Base-by-base conservation (phyloP, 1,284 basidiomycete genomes). In the Neonothopanus nambi region DNA sequence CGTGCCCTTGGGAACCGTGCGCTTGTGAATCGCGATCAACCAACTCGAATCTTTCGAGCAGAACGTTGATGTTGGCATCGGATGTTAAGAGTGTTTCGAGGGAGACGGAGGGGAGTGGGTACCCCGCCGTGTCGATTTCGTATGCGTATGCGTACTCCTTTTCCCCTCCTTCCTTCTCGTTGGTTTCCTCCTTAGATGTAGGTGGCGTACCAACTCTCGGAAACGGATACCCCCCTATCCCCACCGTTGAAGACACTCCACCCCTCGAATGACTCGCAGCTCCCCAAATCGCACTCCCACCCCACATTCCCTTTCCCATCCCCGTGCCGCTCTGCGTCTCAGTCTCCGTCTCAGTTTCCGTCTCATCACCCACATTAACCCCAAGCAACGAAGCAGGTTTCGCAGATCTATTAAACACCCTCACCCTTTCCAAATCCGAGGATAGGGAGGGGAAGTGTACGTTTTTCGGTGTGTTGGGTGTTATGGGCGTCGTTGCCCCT, bases 391-490 rank as follows among this genome's bases (percentile, higher is more conserved):
- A 68, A 5, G 76, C 75, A 0, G 95, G 95, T 56, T 87, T 85
- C 37, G 93, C 94, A 39, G 87, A 81, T 48, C 89, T 80, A 53
- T 84, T 83, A 76, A 93, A 98, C 26, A 96, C 69, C 57, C 89
- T 84, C 62, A 98, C 84, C n/a, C 81, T 83, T 57, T 92, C 91
- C 42, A 98, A 80, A 36, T 85, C 81, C 43, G 78, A 77, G 44
- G 80, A 78, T 57, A 77, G 72, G 18, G 80, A 79, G 0, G 86
- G 82, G 63, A 98, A 98, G 69, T 97, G 95, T 0, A 98, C 95
- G 52, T 85, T 89, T 75, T 98, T 98, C 5, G 81, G 81, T 1
- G 67, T 64, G 18, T 79, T 70, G 0, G 83, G 82, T 50, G 76
- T 78, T 30, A 67, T 76, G 68, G 57, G 67, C 70, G 63, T 65